Evolutionary conservation across 139 green algal genomes (phyloP).

Genomic region (Chlamydomonas sp.): DNA sequence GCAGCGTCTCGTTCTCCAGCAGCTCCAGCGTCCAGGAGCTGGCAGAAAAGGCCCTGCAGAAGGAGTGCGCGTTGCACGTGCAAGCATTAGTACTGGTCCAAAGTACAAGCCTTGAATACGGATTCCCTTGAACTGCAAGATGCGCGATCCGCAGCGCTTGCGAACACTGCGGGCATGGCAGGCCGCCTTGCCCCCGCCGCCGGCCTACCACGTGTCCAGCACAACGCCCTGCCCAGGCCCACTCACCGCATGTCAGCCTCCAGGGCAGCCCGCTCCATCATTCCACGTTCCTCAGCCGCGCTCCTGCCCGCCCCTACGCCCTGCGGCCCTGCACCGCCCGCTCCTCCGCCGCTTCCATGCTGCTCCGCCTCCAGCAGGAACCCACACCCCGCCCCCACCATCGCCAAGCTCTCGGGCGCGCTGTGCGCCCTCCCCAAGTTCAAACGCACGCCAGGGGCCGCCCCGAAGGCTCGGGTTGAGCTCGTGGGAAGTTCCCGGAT

Average conservation of each 20-base stretch:
- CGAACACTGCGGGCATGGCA: too few species aligned
- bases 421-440: constrained; percentile 6
- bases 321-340: not conserved
- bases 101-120: not conserved
- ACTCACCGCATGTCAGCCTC: constrained; percentile 29
- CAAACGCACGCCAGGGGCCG: not conserved
- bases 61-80: not conserved
- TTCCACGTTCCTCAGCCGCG: not conserved
- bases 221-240: too few species aligned
- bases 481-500: constrained; percentile 5
- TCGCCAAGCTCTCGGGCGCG: constrained; percentile 9
- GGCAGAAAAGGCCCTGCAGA: constrained; percentile 15
- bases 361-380: not conserved
- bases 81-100: not conserved
- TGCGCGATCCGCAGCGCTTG: not conserved
- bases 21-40: constrained; percentile 33
- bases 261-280: not conserved
- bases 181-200: too few species aligned
- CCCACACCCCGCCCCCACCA: not conserved
- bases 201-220: too few species aligned
- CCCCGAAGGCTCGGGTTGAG: not conserved
- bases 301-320: not conserved
- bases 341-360: not conserved
- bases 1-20: constrained; percentile 14
- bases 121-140: not conserved